phyloP scores from a whole-genome alignment of 768 basidiomycete species.

The Scleroderma bovista region DNA sequence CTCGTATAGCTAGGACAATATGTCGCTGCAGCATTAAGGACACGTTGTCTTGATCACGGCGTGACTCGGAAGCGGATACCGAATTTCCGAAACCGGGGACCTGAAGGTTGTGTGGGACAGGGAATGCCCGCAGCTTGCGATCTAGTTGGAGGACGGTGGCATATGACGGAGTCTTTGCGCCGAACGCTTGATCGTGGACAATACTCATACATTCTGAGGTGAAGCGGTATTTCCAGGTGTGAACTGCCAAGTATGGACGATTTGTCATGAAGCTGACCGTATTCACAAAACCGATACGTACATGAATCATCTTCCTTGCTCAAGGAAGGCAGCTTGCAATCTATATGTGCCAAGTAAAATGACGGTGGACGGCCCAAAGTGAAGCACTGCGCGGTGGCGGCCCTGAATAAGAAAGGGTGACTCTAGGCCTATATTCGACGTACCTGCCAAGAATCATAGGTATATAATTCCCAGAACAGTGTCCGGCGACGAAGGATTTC shows the following conservation, averaged over 20 bases:
- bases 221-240: conserved; percentile 68
- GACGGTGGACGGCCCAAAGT: conserved; percentile 69
- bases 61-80: conserved; percentile 39
- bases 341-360: conserved; percentile 60
- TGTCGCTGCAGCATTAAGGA: conserved; percentile 55
- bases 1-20: conserved; percentile 61
- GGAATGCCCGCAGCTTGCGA: conserved; percentile 61
- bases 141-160: conserved; percentile 63
- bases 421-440: conserved; percentile 1
- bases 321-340: conserved; percentile 54
- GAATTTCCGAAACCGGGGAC: conserved; percentile 62
- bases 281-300: conserved; percentile 28
- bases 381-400: conserved; percentile 45
- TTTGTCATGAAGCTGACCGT: neutral
- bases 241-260: conserved; percentile 37
- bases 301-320: conserved; percentile 51
- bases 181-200: conserved; percentile 67
- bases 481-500: conserved; percentile 62
- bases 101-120: conserved; percentile 60
- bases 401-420: conserved; percentile 27
- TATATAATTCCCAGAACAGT: conserved; percentile 58
- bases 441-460: conserved; percentile 33
- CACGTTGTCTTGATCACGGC: conserved; percentile 28
- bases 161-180: conserved; percentile 63
- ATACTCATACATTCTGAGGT: conserved; percentile 63